A percentile compares a stretch with the other conserved stretches of the same genome.
phyloP scores from a whole-genome alignment of 2,329 filamentous ascomycete genomes.

The Pseudopithomyces chartarum region DNA sequence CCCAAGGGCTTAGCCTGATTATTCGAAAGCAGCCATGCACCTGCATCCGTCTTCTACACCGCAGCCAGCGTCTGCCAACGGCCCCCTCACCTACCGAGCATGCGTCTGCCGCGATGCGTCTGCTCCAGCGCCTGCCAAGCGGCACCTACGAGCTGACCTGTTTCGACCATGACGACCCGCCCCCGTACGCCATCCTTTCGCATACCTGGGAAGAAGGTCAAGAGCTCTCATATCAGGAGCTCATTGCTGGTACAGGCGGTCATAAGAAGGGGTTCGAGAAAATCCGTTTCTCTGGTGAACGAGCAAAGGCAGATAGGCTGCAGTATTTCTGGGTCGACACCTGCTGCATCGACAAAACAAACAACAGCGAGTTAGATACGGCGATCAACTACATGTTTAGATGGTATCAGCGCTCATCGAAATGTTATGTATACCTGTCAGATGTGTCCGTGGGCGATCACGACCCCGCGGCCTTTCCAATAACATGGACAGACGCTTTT shows the following conservation, averaged over 20 bases:
- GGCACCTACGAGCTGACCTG: neutral
- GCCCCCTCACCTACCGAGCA: neutral
- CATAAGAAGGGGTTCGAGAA: neutral
- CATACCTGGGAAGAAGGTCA: conserved; percentile 33
- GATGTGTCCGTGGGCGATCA: neutral
- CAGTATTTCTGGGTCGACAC: too few species aligned
- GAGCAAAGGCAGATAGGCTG: too few species aligned
- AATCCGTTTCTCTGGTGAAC: too few species aligned
- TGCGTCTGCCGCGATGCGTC: conserved; percentile 3
- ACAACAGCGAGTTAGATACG: neutral
- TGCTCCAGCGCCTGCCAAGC: neutral
- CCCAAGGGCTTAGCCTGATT: neutral
- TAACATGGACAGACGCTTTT: neutral
- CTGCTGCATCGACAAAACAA: too few species aligned
- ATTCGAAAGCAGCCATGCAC: conserved; percentile 2
- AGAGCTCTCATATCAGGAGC: conserved; percentile 32
- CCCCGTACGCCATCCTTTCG: conserved; percentile 36
- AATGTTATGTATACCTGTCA: too few species aligned
- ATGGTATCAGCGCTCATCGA: conserved; percentile 1
- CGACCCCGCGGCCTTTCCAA: neutral
- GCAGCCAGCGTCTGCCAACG: neutral
- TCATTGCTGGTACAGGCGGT: neutral
- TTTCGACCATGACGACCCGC: conserved; percentile 4
- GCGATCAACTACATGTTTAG: conserved; percentile 6
- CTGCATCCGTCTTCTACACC: neutral